A percentile compares a stretch with the other conserved stretches of the same genome.
Evolutionary conservation across 2,329 filamentous ascomycete species (phyloP).

Genomic region (Apiospora koreana): DNA sequence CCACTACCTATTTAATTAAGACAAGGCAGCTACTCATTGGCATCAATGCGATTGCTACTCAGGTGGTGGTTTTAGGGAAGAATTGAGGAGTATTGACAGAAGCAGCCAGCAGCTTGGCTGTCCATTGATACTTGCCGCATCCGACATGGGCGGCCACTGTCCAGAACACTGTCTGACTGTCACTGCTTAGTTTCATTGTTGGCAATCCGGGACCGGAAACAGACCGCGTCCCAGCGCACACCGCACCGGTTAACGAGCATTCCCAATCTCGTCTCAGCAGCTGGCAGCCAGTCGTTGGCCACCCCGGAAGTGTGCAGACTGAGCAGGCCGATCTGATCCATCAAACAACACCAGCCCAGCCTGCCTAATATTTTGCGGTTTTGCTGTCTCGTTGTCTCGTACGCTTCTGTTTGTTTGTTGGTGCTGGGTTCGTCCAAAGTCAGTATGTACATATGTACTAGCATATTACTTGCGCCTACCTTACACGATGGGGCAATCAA

Average conservation of each 20-base stretch:
- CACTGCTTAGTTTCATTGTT: neutral
- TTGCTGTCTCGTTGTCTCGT: too few relatives aligned
- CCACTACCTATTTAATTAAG: too few relatives aligned
- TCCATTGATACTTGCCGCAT: neutral
- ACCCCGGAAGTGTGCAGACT: neutral
- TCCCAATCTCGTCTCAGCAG: neutral
- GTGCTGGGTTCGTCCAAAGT: conserved; percentile 2
- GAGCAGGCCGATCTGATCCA: neutral
- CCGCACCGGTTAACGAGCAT: neutral
- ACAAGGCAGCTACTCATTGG: too few relatives aligned
- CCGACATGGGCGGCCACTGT: neutral
- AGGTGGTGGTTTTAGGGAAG: too few relatives aligned
- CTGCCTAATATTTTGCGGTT: too few relatives aligned
- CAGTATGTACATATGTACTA: neutral
- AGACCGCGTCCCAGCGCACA: neutral
- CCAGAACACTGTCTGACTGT: too few relatives aligned
- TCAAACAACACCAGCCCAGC: neutral
- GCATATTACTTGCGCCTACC: neutral
- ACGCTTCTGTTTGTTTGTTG: neutral
- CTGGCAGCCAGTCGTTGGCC: neutral
- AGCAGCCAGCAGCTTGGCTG: too few relatives aligned
- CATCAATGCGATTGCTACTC: too few relatives aligned
- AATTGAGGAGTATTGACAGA: too few relatives aligned
- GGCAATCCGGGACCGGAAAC: neutral
- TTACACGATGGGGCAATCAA: conserved; percentile 8